Percentiles rank a stretch among this genome's conserved stretches.
These are phyloP conservation scores for Pythium angustatum DNA, from an alignment of 352 stramenopile genomes.

Conservation along the genomic window DNA sequence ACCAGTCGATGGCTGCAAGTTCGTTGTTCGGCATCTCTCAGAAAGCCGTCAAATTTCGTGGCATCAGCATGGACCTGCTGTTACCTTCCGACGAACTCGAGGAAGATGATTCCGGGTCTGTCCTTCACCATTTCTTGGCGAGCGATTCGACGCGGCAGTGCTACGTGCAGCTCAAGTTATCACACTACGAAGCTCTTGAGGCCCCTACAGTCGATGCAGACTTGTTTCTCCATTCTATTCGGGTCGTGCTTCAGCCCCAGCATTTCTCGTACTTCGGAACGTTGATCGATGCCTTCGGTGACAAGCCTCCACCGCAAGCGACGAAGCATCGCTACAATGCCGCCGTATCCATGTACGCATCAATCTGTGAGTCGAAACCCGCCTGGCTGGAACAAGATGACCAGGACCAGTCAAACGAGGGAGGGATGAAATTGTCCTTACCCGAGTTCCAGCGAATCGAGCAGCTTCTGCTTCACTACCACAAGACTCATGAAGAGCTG, in stretches of 20 bases:
- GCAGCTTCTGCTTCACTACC: constrained; percentile 77
- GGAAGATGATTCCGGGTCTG: constrained; percentile 33
- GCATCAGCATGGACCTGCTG: constrained; percentile 80
- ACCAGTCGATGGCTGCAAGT: constrained; percentile 80
- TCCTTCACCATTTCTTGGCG: constrained; percentile 56
- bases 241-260: constrained; percentile 76
- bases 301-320: constrained; percentile 7
- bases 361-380: constrained; percentile 66
- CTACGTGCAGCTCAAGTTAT: constrained; percentile 85
- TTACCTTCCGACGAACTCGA: constrained; percentile 53
- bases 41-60: constrained; percentile 84
- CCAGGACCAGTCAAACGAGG: constrained; percentile 22
- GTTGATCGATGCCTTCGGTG: constrained; percentile 65
- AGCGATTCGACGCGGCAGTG: constrained; percentile 65
- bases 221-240: constrained; percentile 82
- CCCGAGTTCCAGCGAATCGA: constrained; percentile 87
- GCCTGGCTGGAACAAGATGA: constrained; percentile 61
- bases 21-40: constrained; percentile 83
- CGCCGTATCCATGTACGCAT: constrained; percentile 68
- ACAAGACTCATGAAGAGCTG: constrained; percentile 72
- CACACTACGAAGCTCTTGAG: constrained; percentile 74
- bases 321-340: constrained; percentile 30
- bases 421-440: constrained; percentile 62
- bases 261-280: constrained; percentile 76
- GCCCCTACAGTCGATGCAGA: constrained; percentile 74